Percentiles rank a stretch among this genome's conserved stretches.
Conservation (phyloP, 495 filamentous ascomycete species). For the Ramalina peruviana region DNA sequence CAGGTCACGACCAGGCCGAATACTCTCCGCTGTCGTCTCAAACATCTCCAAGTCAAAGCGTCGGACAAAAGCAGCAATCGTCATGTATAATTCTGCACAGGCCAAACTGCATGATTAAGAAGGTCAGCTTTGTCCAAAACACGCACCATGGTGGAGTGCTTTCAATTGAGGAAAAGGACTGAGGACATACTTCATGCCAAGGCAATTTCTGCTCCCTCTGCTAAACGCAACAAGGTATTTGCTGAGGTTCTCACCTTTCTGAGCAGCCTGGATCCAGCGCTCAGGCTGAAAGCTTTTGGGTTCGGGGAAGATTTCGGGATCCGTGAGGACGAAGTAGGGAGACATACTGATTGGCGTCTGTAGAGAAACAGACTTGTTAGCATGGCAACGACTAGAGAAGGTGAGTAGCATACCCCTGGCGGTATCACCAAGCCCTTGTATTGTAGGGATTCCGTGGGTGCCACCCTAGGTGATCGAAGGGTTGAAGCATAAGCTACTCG, state of each 20-base stretch:
- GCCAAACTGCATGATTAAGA: conserved; percentile 14
- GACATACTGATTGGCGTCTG: conserved; percentile 35
- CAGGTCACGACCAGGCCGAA: too few relatives aligned
- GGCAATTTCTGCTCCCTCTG: conserved; percentile 30
- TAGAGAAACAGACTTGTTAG: background rate
- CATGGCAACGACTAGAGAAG: background rate
- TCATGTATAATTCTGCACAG: conserved; percentile 26
- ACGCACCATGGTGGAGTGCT: background rate
- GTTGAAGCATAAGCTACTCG: conserved; percentile 20
- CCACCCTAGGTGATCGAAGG: conserved; percentile 27
- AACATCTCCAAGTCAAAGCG: conserved; percentile 25
- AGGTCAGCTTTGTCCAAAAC: background rate
- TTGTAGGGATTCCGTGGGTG: conserved; percentile 24
- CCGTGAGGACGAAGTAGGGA: conserved; percentile 31
- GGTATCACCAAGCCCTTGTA: conserved; percentile 29
- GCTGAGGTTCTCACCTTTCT: conserved; percentile 16
- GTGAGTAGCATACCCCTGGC: conserved; percentile 11
- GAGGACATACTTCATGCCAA: conserved; percentile 31
- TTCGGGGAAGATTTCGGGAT: conserved; percentile 18
- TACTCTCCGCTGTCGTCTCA: conserved; percentile 15
- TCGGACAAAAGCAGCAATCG: conserved; percentile 24
- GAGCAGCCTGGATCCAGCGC: conserved; percentile 29
- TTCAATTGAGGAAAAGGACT: background rate
- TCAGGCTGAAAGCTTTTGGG: conserved; percentile 24
- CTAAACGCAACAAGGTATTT: conserved; percentile 30